Base-by-base conservation (phyloP, 805 yeast species). In the Yarrowia sp. region DNA sequence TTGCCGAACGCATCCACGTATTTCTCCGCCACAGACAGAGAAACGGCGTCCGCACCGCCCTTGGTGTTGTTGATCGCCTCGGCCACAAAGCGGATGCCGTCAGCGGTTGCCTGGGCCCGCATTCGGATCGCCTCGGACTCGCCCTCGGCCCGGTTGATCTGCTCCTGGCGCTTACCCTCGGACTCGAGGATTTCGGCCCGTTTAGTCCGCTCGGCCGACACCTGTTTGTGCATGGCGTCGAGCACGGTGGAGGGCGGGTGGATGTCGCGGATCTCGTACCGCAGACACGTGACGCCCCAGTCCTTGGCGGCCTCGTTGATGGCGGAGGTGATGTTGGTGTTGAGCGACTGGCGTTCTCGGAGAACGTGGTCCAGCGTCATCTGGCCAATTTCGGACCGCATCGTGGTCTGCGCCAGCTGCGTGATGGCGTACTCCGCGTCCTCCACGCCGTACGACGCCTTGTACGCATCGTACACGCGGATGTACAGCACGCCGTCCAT, bases 141-240 rank as follows among this genome's bases (percentile, higher is more conserved):
- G 76, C 96, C 96, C 77, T 91, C 96, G 68, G 95, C 92, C 70
- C 88, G 86, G 75, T 91, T 91, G 76, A 91, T 91, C 60, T 85
- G 88, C 42, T 91, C 82, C 75, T 89, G 92, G 75, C 92, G 84
- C 66, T 84, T 85, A 77, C 97, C 97, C 79, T 91, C 97, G 53
- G 92, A 86, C 74, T 91, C 96, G 74, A 91, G 83, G 71, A 91
- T 91, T 76, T 91, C 94, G 2, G 97, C 96, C 70, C 96, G 82
- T 76, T 91, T 91, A 64, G 92, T 87, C 72, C 97, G 82, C 77
- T 91, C 96, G 53, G 96, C 95, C 69, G 89, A 84, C 30, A 91
- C 97, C 77, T 90, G 96, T 75, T 94, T 85, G 78, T 91, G 96
- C 97, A 91, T 91, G 34, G 96, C 95, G 73, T 89, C 93, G 73